These are phyloP conservation scores for Coemansia sp. DNA, from an alignment of 192 early-diverging fungal genomes.

Conservation along the genomic window DNA sequence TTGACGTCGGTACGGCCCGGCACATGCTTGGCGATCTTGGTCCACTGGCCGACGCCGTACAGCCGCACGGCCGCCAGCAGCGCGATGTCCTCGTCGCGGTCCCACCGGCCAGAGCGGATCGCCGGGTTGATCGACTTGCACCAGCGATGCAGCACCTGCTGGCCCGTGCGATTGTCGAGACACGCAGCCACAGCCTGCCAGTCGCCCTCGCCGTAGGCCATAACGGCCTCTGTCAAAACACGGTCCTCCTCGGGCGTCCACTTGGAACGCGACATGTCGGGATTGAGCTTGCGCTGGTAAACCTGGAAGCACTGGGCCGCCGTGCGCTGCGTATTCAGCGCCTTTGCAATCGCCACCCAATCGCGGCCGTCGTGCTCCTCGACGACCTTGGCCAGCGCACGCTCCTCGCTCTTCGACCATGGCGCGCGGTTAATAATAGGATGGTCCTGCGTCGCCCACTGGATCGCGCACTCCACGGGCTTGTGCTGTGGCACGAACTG, in stretches of 20 bases:
- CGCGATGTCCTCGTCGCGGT: constrained; percentile 64
- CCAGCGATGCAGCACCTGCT: constrained; percentile 74
- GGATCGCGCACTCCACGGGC: constrained; percentile 70
- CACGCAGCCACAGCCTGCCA: constrained; percentile 69
- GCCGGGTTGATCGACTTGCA: constrained; percentile 65
- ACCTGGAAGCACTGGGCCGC: constrained; percentile 71
- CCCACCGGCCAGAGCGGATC: constrained; percentile 65
- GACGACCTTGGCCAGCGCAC: constrained; percentile 50
- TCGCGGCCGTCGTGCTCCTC: constrained; percentile 50
- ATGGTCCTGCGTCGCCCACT: constrained; percentile 77
- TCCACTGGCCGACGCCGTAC: constrained; percentile 69
- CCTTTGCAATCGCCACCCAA: constrained; percentile 66
- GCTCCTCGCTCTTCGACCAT: constrained; percentile 63
- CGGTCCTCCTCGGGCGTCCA: constrained; percentile 73
- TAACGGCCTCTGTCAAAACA: constrained; percentile 60
- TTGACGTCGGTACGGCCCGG: constrained; percentile 73
- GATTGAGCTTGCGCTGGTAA: constrained; percentile 57
- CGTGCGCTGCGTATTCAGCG: constrained; percentile 64
- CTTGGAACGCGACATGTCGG: constrained; percentile 45
- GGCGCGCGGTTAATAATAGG: constrained; percentile 69
- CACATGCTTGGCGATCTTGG: constrained; percentile 66
- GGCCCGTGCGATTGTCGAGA: constrained; percentile 63
- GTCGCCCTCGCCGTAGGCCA: constrained; percentile 64
- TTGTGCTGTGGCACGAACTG: constrained; percentile 57
- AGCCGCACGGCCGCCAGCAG: constrained; percentile 61